Conservation (phyloP, 2,329 filamentous ascomycete genomes). For the Setomelanomma holmii region DNA sequence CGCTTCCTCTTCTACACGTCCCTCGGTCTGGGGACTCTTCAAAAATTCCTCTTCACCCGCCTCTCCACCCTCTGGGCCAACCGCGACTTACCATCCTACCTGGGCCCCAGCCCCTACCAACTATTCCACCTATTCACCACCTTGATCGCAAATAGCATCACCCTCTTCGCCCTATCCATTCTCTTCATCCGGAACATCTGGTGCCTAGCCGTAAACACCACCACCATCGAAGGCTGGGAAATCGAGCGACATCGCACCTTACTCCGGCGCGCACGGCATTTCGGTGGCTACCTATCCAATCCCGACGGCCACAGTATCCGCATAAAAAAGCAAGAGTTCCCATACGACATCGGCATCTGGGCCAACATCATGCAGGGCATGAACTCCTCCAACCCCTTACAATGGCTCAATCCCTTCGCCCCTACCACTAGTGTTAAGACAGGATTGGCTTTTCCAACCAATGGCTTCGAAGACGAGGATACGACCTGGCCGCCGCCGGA, state of each 20-base stretch:
- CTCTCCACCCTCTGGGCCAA: conserved; percentile 67
- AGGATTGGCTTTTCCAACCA: conserved; percentile 72
- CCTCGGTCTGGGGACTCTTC: conserved; percentile 66
- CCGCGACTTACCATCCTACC: conserved; percentile 71
- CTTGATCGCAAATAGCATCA: conserved; percentile 63
- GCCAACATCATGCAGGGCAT: conserved; percentile 77
- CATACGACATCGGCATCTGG: conserved; percentile 80
- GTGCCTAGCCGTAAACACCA: conserved; percentile 72
- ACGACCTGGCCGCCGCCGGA: conserved; percentile 59
- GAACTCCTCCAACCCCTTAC: conserved; percentile 67
- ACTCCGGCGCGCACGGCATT: conserved; percentile 52
- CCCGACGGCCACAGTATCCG: conserved; percentile 63
- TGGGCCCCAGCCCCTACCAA: conserved; percentile 69
- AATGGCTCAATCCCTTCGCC: conserved; percentile 75
- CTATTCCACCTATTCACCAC: conserved; percentile 69
- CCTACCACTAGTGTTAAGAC: conserved; percentile 55
- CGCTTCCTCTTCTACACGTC: conserved; percentile 78
- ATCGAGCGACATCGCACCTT: conserved; percentile 57
- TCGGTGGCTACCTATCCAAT: conserved; percentile 64
- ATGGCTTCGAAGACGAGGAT: conserved; percentile 70
- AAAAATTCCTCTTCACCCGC: conserved; percentile 67
- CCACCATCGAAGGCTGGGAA: conserved; percentile 82
- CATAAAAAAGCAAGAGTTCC: conserved; percentile 75
- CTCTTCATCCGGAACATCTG: conserved; percentile 67
- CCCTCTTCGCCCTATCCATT: conserved; percentile 68